Evolutionary conservation across 768 basidiomycete genomes (phyloP).

Genomic region (Trametes maxima): DNA sequence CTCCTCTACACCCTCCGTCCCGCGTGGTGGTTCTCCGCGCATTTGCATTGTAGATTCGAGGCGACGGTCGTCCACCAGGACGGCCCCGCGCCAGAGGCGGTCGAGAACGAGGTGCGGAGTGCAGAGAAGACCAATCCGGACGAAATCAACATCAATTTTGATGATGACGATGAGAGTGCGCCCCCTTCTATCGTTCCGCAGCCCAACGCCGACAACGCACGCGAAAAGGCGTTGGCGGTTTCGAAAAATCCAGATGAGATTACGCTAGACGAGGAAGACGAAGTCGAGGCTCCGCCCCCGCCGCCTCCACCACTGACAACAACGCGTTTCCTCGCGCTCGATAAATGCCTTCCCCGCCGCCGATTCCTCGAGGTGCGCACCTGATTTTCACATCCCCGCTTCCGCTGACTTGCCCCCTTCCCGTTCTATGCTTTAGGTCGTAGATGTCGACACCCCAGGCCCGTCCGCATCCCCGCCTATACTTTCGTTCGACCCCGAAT

Average conservation of each 20-base stretch:
- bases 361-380: slow-evolving; percentile 77
- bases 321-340: slow-evolving; percentile 87
- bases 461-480: slow-evolving; percentile 29
- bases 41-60: slow-evolving; percentile 86
- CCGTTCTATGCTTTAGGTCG: slow-evolving; percentile 47
- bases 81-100: neutral
- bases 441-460: slow-evolving; percentile 55
- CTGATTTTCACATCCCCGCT: slow-evolving; percentile 8
- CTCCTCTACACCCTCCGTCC: slow-evolving; percentile 75
- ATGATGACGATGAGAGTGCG: slow-evolving; percentile 35
- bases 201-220: neutral
- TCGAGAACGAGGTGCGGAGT: neutral
- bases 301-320: slow-evolving; percentile 35
- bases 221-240: neutral
- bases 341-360: slow-evolving; percentile 67
- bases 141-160: slow-evolving; percentile 43
- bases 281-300: slow-evolving; percentile 40
- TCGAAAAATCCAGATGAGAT: slow-evolving; percentile 54
- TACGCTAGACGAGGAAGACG: slow-evolving; percentile 46
- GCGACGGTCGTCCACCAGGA: slow-evolving; percentile 56
- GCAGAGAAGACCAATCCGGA: slow-evolving; percentile 36
- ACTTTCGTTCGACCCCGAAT: slow-evolving; percentile 82
- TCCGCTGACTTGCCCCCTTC: neutral
- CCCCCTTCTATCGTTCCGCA: neutral
- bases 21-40: slow-evolving; percentile 90